Evolutionary conservation across 345 rosid species (phyloP), one percentile per base, ranked within the genome.

Genomic region (Hibiscus mutabilis): DNA sequence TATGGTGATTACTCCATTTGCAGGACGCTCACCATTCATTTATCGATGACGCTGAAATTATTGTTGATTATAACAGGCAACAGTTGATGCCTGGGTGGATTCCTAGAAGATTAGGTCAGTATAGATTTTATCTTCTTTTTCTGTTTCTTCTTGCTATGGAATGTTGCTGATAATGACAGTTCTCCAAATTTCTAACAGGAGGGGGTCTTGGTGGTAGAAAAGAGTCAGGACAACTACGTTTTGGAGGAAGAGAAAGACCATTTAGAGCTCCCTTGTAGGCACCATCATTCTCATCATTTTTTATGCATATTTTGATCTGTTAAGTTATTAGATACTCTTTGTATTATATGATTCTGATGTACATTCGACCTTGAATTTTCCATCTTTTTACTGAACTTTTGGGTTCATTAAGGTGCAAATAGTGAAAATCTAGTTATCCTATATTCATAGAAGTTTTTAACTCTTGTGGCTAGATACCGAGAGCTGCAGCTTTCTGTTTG

Each of bases 171-270:
- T 74, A 31, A n/a, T 27, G 18, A 74, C 10, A 53, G 24, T 52
- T 44, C 62, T 33, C 66, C 12, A 18, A 72, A 68, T 18, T 13
- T 40, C 15, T 22, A 60, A 72, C 74, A 92, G 99, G 97, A 77
- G 97, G 97, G 16, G 99, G 97, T 49, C 93, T 94, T 74, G 97
- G 99, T 79, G 99, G 99, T 52, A 88, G 77, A 83, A 90, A 90
- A 71, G 99, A 94, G 82, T 91, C 96, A 1, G 97, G 96, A 16
- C 97, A 91, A 74, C 97, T 94, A 81, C 89, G 97, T 27, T 94
- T 94, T 81, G 97, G 97, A 59, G 97, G 99, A 70, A 87, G 97
- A 76, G 99, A 94, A 77, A 86, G 97, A 82, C 97, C 99, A 71
- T 92, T 94, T 76, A 87, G 97, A 22, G 98, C 98, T 80, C 97